Conservation (phyloP, 2,329 filamentous ascomycete genomes). For the Cytospora paraplurivora region DNA sequence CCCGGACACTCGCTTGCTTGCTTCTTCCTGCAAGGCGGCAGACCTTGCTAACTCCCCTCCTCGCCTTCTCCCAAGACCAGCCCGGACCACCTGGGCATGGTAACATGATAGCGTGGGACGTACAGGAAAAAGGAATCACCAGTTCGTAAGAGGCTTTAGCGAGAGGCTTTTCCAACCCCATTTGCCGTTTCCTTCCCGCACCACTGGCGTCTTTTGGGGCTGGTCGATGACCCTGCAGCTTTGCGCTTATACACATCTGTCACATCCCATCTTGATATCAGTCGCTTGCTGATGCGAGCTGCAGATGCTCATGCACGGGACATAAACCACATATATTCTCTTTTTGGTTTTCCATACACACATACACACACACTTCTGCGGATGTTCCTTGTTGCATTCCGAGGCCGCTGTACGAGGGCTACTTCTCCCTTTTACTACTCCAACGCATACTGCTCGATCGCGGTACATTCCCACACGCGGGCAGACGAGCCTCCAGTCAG, state of each 20-base stretch:
- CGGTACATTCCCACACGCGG: slow-evolving; percentile 11
- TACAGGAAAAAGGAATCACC: slow-evolving; percentile 4
- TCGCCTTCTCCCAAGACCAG: not conserved
- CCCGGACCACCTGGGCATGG: not conserved
- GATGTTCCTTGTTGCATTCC: slow-evolving; percentile 20
- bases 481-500: not conserved
- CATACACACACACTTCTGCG: not conserved
- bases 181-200: slow-evolving; percentile 11
- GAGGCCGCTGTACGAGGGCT: slow-evolving; percentile 9
- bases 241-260: slow-evolving; percentile 12
- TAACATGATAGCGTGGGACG: slow-evolving; percentile 1
- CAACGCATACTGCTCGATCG: not conserved
- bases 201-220: slow-evolving; percentile 7
- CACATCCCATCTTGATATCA: slow-evolving; percentile 3
- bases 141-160: slow-evolving; percentile 15
- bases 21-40: slow-evolving; percentile 13
- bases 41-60: slow-evolving; percentile 14
- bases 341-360: not conserved
- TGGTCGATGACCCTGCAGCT: not conserved
- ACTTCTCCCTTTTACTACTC: slow-evolving; percentile 13
- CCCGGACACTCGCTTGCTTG: slow-evolving; percentile 7
- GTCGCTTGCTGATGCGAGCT: slow-evolving; percentile 17
- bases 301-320: slow-evolving; percentile 20
- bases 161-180: not conserved
- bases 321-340: not conserved